phyloP scores from a whole-genome alignment of 495 filamentous ascomycete species.

The Penicillium bialowiezense region DNA sequence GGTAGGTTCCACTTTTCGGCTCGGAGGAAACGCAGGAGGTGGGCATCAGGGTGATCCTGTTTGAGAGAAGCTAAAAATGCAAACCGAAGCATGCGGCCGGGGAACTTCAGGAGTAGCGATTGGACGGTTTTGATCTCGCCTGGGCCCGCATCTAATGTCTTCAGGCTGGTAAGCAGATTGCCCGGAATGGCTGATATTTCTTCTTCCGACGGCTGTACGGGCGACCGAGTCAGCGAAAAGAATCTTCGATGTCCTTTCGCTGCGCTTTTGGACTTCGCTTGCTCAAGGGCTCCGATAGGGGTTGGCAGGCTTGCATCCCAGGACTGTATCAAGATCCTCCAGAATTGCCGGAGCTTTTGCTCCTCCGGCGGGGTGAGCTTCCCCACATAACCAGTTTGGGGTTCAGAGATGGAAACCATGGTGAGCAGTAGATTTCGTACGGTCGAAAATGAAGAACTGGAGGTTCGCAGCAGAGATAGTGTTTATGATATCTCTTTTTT shows the following conservation, averaged over 20 bases:
- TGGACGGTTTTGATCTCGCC: conserved; percentile 25
- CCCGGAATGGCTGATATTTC: conserved; percentile 14
- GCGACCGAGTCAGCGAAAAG: conserved; percentile 17
- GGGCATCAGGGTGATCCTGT: conserved; percentile 84
- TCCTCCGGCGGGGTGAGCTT: not conserved
- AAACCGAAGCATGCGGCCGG: conserved; percentile 67
- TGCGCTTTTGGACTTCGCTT: not conserved
- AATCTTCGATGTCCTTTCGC: conserved; percentile 9
- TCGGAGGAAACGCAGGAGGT: conserved; percentile 81
- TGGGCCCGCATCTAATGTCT: conserved; percentile 13
- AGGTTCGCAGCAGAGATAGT: too few relatives aligned
- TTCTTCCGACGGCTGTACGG: conserved; percentile 6
- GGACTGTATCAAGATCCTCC: not conserved
- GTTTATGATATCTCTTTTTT: too few relatives aligned
- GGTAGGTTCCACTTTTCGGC: conserved; percentile 95
- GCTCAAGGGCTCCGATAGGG: not conserved
- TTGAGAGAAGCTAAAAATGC: conserved; percentile 86
- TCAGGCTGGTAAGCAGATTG: conserved; percentile 19
- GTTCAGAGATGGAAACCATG: not conserved
- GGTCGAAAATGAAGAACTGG: too few relatives aligned
- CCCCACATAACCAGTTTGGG: not conserved
- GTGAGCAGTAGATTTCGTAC: not conserved
- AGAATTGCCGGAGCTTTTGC: not conserved
- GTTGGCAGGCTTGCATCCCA: not conserved
- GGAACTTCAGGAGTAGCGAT: conserved; percentile 31